Evolutionary conservation across 768 basidiomycete genomes (phyloP), one percentile per base, ranked within the genome.

Genomic region (Crepidotus variabilis): DNA sequence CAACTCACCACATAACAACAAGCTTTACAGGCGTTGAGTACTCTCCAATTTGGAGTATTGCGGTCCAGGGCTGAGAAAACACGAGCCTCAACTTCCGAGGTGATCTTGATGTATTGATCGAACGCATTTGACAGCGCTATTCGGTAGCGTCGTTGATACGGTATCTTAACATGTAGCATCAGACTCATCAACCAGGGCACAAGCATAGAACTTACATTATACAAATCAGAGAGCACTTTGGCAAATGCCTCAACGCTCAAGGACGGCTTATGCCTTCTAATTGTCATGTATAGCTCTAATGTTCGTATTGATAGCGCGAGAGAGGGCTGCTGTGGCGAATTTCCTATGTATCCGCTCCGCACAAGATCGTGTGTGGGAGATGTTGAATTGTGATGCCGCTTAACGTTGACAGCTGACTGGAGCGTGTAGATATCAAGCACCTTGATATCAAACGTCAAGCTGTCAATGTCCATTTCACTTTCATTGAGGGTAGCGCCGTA

Each of bases 51-150:
- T 0, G 66, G 63, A 0, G 50, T 39, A 50, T 72, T 60, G 0
- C 66, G 60, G 0, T 65, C 65, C 16, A 79, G 64, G 3, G 57
- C 62, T 7, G 9, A 20, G 2, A 59, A 22, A n/a, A 75, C 62
- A 0, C 47, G 55, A 1, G 18, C 14, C 18, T 70, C 54, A n/a
- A 74, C 63, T 0, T 1, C 9, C 0, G 58, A 56, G 0, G 50
- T 51, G 2, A 76, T 68, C 0, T 52, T 22, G 9, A 78, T 67
- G 56, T 75, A 78, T 0, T 69, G 47, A 51, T 78, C 73, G 52
- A 71, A 75, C 10, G 72, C 60, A 22, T 69, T 61, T 1, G 69
- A 62, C 22, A 79, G 61, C 16, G 62, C 51, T 1, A 47, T 56
- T 5, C 67, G 61, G 51, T 61, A 64, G 2, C 33, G 47, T 7